Base-by-base conservation (phyloP, 2,329 filamentous ascomycete genomes). In the Penicillium expansum region DNA sequence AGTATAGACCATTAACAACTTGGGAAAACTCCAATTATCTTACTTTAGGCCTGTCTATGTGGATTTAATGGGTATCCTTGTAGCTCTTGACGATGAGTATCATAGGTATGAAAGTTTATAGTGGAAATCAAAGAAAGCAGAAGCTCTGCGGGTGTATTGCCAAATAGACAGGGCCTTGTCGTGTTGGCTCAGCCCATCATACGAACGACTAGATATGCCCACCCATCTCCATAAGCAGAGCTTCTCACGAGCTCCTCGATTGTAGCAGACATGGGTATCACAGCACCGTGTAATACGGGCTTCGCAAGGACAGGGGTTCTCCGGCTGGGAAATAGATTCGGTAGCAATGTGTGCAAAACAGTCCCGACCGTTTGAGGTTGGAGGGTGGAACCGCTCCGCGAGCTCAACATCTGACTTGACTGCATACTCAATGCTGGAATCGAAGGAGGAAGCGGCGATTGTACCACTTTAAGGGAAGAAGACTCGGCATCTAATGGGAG, bases 191-290 rank as follows among this genome's bases (percentile, higher is more conserved):
- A n/a, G n/a, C 77, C 78, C 69, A 91, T 80, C 78, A 95, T 88
- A 20, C 87, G 82, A 5, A 97, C 83, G 51, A 91, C 89, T 41
- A 97, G 75, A 73, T 91, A 91, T 27, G 96, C 74, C 88, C 92
- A 99, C 0, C 94, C 94, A 75, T 99, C 94, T 0, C 91, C 86
- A 78, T 97, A 97, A 1, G 91, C 86, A 4, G 90, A 89, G 68
- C 89, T 88, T 55, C 86, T 83, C 76, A 94, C 89, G 56, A 99
- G 73, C 45, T 97, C 93, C 68, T 91, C 89, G 18, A 99, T 74
- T 24, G 87, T 87, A 1, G 92, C 89, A 57, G 80, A 77, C 78
- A 97, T 89, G 1, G 94, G 93, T 57, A 96, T 83, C 0, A 86
- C 82, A 1, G 87, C 90, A 1, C 94, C 94, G 76, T 99, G 94